A percentile compares a stretch with the other conserved stretches of the same genome.
Evolutionary conservation across 192 early-diverging fungal species (phyloP).

Genomic region (Coemansia sp.): DNA sequence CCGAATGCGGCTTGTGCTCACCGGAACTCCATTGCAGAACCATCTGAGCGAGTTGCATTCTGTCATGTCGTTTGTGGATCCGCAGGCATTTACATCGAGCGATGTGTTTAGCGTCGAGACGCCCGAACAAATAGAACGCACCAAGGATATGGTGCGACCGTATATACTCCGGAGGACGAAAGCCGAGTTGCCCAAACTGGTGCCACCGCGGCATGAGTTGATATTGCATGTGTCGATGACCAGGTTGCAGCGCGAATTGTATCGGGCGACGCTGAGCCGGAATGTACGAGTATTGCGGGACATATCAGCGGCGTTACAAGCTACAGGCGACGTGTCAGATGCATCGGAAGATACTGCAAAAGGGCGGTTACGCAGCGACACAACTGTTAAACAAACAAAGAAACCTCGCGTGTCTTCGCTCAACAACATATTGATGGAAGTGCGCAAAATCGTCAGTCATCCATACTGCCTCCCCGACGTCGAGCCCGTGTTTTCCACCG

Average conservation of each 20-base stretch:
- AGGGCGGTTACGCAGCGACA: conserved; percentile 16
- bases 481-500: conserved; percentile 55
- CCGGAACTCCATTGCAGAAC: conserved; percentile 97
- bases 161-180: conserved; percentile 92
- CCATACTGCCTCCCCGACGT: conserved; percentile 79
- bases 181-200: conserved; percentile 85
- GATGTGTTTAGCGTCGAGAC: conserved; percentile 46
- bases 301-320: conserved; percentile 30
- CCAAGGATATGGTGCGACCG: conserved; percentile 70
- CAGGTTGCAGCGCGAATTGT: conserved; percentile 79
- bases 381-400: not conserved
- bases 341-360: conserved; percentile 38
- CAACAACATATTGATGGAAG: conserved; percentile 91
- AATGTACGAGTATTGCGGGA: conserved; percentile 73
- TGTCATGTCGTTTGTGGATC: conserved; percentile 86
- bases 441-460: conserved; percentile 93
- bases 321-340: not conserved
- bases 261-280: conserved; percentile 83
- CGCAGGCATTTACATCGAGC: conserved; percentile 66
- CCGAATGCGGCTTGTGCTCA: conserved; percentile 86
- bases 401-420: conserved; percentile 55
- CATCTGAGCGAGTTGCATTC: conserved; percentile 83
- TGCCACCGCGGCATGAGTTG: conserved; percentile 93
- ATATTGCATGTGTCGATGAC: conserved; percentile 90
- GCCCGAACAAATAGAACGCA: conserved; percentile 66